Percentiles rank a stretch among this genome's conserved stretches.
Conservation (phyloP, 495 filamentous ascomycete genomes). For the Cercophora scortea region DNA sequence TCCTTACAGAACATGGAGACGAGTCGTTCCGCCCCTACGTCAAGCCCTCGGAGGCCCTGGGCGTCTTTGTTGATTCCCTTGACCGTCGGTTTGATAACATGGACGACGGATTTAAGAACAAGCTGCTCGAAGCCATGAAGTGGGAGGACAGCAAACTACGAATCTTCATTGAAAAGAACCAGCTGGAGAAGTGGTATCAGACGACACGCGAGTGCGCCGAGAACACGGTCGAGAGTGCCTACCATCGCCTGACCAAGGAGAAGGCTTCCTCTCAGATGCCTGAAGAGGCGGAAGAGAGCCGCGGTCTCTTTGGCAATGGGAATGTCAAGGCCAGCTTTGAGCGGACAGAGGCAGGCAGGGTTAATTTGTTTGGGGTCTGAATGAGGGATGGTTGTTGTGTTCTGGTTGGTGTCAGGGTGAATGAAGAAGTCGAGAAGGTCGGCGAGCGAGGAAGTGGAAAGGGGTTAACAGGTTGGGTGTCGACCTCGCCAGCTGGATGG, state of each 20-base stretch:
- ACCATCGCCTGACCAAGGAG: constrained; percentile 5
- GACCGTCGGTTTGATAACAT: constrained; percentile 44
- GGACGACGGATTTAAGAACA: constrained; percentile 40
- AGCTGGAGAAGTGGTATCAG: constrained; percentile 50
- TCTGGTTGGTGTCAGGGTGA: no score
- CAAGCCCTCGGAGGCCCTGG: constrained; percentile 43
- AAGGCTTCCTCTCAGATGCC: not conserved
- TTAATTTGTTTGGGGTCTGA: no score
- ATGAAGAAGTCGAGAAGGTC: no score
- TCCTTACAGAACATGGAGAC: constrained; percentile 11
- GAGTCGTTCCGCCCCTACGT: constrained; percentile 33
- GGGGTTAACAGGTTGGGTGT: no score
- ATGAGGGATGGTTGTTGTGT: no score
- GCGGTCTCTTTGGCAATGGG: no score
- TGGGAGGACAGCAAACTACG: constrained; percentile 46
- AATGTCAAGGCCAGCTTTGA: no score
- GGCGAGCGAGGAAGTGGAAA: no score
- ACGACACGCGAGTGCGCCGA: constrained; percentile 21
- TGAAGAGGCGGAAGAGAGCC: no score
- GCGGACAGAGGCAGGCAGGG: no score
- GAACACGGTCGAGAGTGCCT: constrained; percentile 16
- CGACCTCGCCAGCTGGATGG: no score
- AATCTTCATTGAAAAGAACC: constrained; percentile 47
- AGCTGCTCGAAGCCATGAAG: constrained; percentile 44
- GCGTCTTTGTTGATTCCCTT: constrained; percentile 44